A percentile compares a stretch with the other conserved stretches of the same genome.
phyloP scores from a whole-genome alignment of 2,329 filamentous ascomycete genomes.

The Dothiorella sarmentorum region DNA sequence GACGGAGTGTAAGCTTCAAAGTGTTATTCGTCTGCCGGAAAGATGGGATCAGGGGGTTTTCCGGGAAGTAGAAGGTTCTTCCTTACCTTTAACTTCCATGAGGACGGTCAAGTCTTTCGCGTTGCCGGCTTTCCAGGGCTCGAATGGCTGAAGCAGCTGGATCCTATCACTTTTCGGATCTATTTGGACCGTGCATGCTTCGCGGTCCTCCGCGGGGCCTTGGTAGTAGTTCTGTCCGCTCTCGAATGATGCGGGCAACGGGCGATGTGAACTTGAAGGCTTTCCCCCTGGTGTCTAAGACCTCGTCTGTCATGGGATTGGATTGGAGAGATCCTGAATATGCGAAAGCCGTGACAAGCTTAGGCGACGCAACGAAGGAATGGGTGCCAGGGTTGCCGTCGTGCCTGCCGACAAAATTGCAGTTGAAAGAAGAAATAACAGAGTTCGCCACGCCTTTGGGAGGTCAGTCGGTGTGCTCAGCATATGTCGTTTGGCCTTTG shows the following conservation, averaged over 20 bases:
- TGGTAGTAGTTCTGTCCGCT: constrained; percentile 28
- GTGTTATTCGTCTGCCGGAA: background rate
- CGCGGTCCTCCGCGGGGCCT: constrained; percentile 23
- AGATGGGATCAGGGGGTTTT: background rate
- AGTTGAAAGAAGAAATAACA: constrained; percentile 37
- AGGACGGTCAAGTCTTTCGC: constrained; percentile 28
- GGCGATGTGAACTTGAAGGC: constrained; percentile 30
- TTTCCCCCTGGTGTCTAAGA: background rate
- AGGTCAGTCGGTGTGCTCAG: background rate
- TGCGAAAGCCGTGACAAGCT: constrained; percentile 41
- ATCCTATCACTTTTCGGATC: constrained; percentile 29
- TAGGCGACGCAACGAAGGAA: constrained; percentile 49
- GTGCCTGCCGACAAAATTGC: constrained; percentile 38
- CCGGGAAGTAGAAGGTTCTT: too few relatives aligned
- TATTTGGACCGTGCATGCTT: constrained; percentile 27
- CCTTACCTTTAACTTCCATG: constrained; percentile 32
- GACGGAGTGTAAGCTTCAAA: too few relatives aligned
- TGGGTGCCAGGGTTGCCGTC: constrained; percentile 45
- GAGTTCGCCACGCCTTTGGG: constrained; percentile 30
- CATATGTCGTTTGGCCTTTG: background rate
- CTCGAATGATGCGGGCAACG: constrained; percentile 24
- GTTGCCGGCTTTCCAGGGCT: constrained; percentile 26
- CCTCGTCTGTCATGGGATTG: constrained; percentile 29
- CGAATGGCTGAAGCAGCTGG: constrained; percentile 23
- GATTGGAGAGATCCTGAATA: constrained; percentile 26